Base-by-base conservation (phyloP, 441 rosid genomes). In the Aleurites moluccanus region DNA sequence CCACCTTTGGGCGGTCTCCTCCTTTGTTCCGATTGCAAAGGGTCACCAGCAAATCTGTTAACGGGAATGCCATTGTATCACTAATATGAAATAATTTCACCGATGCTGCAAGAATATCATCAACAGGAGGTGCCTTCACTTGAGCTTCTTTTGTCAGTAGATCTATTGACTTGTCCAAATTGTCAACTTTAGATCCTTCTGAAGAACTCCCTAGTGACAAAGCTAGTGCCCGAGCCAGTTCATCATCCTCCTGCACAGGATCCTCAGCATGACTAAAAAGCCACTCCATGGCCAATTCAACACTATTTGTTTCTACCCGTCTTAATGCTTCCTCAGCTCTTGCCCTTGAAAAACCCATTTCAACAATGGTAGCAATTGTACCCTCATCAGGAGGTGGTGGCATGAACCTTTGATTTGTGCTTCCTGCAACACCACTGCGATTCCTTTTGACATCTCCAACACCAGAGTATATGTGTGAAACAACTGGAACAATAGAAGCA, bases 271-370 rank as follows among this genome's bases (percentile, higher is more conserved):
- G 96, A 82, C 82, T 87, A 81, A 90, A 83, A 74, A 96, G 78
- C 98, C 98, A 96, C 79, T 96, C 99, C 96, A 90, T 96, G 30
- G 99, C 99, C 95, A 96, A 82, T 78, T 94, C 99, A 66, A 96
- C 98, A 88, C 97, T 96, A 78, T 96, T 96, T 53, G 99, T 84
- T 85, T 91, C 98, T 76, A 92, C 96, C 72, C 95, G 86, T 75
- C 99, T 86, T 80, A 96, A 78, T 2, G 99, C 98, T 70, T 94
- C 95, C 84, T 93, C 98, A 7, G 97, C 99, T 85, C 99, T 94
- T 78, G 92, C 88, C 91, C 98, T 91, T 76, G 98, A 88, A 85
- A 96, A 91, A 59, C 99, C 99, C 99, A 96, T 96, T 83, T 92
- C 98, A 75, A 92, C 97, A 73, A 96, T 96, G 77, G 91, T 92